Evolutionary conservation across 805 yeast species (phyloP).

Genomic region (Komagataella phaffii): DNA sequence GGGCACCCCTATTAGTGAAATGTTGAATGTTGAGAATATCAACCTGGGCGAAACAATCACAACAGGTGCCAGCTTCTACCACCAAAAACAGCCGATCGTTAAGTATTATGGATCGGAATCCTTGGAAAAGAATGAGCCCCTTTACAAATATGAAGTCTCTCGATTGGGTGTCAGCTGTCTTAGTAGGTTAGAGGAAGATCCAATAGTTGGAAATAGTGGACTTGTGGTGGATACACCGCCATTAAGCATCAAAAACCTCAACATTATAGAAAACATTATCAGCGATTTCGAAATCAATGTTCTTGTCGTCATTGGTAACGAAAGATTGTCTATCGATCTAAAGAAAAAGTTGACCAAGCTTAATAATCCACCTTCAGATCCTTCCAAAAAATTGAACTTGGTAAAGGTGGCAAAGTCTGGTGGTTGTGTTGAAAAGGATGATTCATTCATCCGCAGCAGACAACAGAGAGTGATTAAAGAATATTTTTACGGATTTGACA

Average conservation of each 20-base stretch:
- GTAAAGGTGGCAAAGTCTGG: slow-evolving; percentile 59
- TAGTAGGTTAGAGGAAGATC: slow-evolving; percentile 37
- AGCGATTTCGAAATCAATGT: slow-evolving; percentile 44
- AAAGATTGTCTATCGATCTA: slow-evolving; percentile 52
- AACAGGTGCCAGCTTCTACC: slow-evolving; percentile 62
- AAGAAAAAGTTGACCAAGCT: slow-evolving; percentile 29
- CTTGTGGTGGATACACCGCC: slow-evolving; percentile 67
- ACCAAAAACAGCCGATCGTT: slow-evolving; percentile 84
- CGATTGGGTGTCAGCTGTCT: slow-evolving; percentile 24
- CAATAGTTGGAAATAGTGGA: slow-evolving; percentile 33
- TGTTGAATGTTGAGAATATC: slow-evolving; percentile 57
- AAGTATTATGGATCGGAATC: slow-evolving; percentile 64
- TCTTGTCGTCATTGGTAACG: slow-evolving; percentile 65
- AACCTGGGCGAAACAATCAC: slow-evolving; percentile 71
- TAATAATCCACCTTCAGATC: slow-evolving; percentile 9
- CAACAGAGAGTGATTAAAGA: slow-evolving; percentile 75
- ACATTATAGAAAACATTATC: slow-evolving; percentile 41
- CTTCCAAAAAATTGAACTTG: slow-evolving; percentile 20
- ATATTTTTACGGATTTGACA: slow-evolving; percentile 74
- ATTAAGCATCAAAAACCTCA: slow-evolving; percentile 33
- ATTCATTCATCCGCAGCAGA: slow-evolving; percentile 46
- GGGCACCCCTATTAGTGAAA: slow-evolving; percentile 74
- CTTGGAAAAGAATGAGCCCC: slow-evolving; percentile 39
- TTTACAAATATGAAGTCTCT: slow-evolving; percentile 35
- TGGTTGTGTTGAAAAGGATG: slow-evolving; percentile 69